These are phyloP conservation scores for Sarcodon sp. DNA, from an alignment of 768 basidiomycete genomes.

Conservation along the genomic window DNA sequence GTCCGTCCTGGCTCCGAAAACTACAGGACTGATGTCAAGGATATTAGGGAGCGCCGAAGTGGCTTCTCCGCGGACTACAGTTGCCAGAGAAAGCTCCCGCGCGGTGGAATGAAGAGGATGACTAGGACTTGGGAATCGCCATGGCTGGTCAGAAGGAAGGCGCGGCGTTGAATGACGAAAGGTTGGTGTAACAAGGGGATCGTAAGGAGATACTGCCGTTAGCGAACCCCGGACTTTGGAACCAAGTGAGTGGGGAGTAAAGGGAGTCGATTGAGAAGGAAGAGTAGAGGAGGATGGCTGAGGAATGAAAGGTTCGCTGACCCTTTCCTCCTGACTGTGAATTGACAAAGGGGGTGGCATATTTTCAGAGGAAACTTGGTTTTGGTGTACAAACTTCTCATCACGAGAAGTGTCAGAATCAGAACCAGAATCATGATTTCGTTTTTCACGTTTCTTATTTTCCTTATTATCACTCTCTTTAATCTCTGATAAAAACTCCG, in stretches of 20 bases:
- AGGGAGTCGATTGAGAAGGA: slow-evolving; percentile 14
- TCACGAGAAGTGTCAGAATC: neutral
- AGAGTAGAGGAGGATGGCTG: slow-evolving; percentile 13
- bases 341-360: neutral
- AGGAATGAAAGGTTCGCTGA: slow-evolving; percentile 1
- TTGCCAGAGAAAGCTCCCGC: slow-evolving; percentile 51
- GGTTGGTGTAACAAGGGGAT: slow-evolving; percentile 61
- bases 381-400: neutral
- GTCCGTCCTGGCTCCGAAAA: slow-evolving; percentile 10
- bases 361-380: too few relatives aligned
- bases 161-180: slow-evolving; percentile 70
- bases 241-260: slow-evolving; percentile 7
- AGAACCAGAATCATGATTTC: neutral
- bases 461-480: slow-evolving; percentile 33
- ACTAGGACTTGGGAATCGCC: slow-evolving; percentile 71
- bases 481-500: neutral
- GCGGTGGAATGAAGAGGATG: slow-evolving; percentile 60
- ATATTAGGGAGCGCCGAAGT: slow-evolving; percentile 20
- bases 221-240: neutral
- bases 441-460: slow-evolving; percentile 34
- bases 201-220: slow-evolving; percentile 61
- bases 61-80: slow-evolving; percentile 40
- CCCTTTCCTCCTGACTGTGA: neutral
- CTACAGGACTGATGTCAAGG: slow-evolving; percentile 22
- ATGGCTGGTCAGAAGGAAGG: slow-evolving; percentile 68